Base-by-base conservation (phyloP, 75 land plant species). In the Cupressus sempervirens region DNA sequence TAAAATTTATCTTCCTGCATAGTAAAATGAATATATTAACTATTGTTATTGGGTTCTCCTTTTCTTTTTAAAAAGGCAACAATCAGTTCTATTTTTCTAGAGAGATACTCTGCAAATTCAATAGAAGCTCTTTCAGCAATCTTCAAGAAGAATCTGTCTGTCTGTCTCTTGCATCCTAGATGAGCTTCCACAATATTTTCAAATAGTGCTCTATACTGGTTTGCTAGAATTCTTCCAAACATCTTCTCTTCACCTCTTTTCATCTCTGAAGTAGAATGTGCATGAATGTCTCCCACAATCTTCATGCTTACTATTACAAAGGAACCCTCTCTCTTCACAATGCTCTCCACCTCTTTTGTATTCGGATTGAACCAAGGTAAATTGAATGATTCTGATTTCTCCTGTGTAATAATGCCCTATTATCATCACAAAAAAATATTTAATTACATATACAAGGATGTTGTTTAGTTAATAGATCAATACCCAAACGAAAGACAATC, bases 361-460 rank as follows among this genome's bases (percentile, higher is more conserved):
- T 0, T 7, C 48, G 94, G 93, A 70, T 89, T 88, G 81, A 91
- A 94, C 46, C 89, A 91, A 62, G 89, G 89, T 29, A 86, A 85
- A 15, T 93, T 91, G 76, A 88, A 91, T 0, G 90, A 84, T 30
- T 93, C 93, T 9, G 88, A 45, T 88, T 88, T 91, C 67, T 94
- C 95, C 50, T 92, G 41, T 26, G 88, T 88, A n/a, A 94, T 82
- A 26, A 50, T 50, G 12, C 13, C 52, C 52, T 50, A 1, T 11
- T 11, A 7, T 7, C 7, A 46, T 46, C 46, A 6, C 46, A 45
- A 45, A 4, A 3, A 6, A 45, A 45, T 48, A 0, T 9, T 48
- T 0, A n/a, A n/a, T n/a, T 9, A 48, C 1, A 48, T 10, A 48
- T 48, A 48, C 10, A 48, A 48, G 10, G 10, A 45, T 0, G 8